These are phyloP conservation scores for Penicillium sclerotigenum DNA, from an alignment of 2,329 filamentous ascomycete genomes.

Conservation along the genomic window DNA sequence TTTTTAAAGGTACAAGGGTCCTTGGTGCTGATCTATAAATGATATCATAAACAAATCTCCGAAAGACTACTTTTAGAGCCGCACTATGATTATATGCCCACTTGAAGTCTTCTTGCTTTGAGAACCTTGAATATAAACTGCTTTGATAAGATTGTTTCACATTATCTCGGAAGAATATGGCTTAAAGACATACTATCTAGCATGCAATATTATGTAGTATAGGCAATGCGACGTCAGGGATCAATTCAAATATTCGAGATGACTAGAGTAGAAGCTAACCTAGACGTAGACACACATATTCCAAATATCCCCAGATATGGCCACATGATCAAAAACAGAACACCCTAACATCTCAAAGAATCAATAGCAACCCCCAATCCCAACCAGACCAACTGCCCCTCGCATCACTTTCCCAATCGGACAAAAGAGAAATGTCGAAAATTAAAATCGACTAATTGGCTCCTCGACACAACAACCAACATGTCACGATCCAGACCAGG, in stretches of 20 bases:
- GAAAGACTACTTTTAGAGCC: neutral
- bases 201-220: neutral
- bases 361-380: neutral
- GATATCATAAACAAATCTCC: neutral
- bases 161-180: neutral
- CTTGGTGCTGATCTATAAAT: neutral
- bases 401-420: constrained; percentile 16
- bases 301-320: neutral
- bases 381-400: constrained; percentile 9
- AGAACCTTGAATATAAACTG: neutral
- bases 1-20: neutral
- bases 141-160: neutral
- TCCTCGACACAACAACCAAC: constrained; percentile 4
- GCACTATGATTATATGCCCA: neutral
- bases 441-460: constrained; percentile 20
- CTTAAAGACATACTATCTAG: neutral
- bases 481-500: constrained; percentile 17
- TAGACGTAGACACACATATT: neutral
- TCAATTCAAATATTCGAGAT: neutral
- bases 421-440: constrained; percentile 13
- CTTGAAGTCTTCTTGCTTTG: neutral
- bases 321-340: neutral
- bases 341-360: neutral
- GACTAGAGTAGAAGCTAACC: neutral
- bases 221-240: neutral